phyloP scores from a whole-genome alignment of 371 early-diverging fungal species.

The Haplosporangium sp. region DNA sequence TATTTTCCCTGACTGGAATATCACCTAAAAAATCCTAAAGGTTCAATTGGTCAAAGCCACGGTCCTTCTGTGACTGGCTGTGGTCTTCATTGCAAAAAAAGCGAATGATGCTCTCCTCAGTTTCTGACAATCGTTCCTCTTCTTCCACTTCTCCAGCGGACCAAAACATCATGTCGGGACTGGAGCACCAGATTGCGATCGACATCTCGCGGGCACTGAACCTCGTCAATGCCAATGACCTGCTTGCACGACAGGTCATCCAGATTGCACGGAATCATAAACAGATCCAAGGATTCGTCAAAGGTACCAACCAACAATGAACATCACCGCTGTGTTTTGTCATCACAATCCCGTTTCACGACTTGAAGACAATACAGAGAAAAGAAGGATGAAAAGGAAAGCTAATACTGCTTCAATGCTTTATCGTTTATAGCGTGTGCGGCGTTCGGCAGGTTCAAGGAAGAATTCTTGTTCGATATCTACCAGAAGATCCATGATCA shows the following conservation, averaged over 20 bases:
- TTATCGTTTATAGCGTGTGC: conserved; percentile 58
- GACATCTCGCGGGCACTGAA: conserved; percentile 71
- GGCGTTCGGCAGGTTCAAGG: conserved; percentile 70
- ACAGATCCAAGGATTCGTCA: conserved; percentile 61
- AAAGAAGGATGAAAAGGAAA: too few species aligned
- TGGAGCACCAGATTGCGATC: conserved; percentile 69
- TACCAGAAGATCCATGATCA: conserved; percentile 56
- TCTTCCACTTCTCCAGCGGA: neutral
- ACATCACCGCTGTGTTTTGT: neutral
- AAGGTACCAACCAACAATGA: conserved; percentile 49
- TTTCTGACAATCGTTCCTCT: too few species aligned
- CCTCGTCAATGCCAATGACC: conserved; percentile 68
- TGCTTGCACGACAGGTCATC: conserved; percentile 68
- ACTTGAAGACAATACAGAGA: too few species aligned
- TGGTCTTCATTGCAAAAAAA: too few species aligned
- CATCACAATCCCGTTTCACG: neutral
- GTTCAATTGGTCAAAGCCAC: too few species aligned
- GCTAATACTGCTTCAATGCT: neutral
- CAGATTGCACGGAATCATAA: conserved; percentile 67
- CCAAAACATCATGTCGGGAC: conserved; percentile 50
- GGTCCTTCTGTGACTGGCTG: too few species aligned
- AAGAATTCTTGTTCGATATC: conserved; percentile 63
- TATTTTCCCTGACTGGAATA: too few species aligned
- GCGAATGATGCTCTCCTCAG: too few species aligned
- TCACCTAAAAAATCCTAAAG: too few species aligned